Evolutionary conservation across 2,329 filamentous ascomycete genomes (phyloP), one percentile per base, ranked within the genome.

Genomic region (Aulographum hederae): DNA sequence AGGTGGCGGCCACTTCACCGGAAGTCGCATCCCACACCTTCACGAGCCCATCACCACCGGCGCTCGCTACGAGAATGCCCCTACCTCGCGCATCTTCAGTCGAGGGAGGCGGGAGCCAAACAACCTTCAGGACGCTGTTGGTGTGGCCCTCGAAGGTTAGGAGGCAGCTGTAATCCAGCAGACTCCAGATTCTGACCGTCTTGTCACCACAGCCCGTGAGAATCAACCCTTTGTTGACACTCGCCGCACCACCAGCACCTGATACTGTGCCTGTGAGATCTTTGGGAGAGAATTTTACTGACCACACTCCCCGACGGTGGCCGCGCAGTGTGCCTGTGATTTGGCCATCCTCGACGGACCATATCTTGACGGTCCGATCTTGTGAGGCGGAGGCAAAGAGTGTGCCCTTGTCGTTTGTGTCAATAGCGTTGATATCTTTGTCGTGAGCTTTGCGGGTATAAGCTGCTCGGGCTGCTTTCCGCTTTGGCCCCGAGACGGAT

Each of bases 371-470:
- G 0, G 82, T 91, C 41, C 84, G 80, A 51, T 98, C 89, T 55
- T 98, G 89, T 4, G 86, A 95, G 18, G 89, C 86, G 1, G 89
- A 94, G 3, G 86, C 91, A 47, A 98, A 95, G 1, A 94, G 57
- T n/a, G 73, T 69, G 4, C 70, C 71, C 2, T 68, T 64, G 15
- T 73, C 67, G 39, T 84, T 80, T 8, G 89, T 65, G 40, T 91
- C 82, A 31, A 98, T 69, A 2, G 89, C 84, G 45, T 98, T 98
- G 55, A 98, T 98, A 42, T 98, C 89, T 51, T 98, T 98, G 48
- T 98, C 89, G 54, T 98, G 89, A 1, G 89, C 89, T 53, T 94
- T 92, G 34, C 89, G 71, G 1, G 89, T 95, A 52, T 80, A 98
- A 4, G 74, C 57, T 26, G 81, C 81, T 42, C 73, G 61, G 6